These are phyloP conservation scores for Lavandula angustifolia DNA, from an alignment of 257 asterid species.

Conservation along the genomic window DNA sequence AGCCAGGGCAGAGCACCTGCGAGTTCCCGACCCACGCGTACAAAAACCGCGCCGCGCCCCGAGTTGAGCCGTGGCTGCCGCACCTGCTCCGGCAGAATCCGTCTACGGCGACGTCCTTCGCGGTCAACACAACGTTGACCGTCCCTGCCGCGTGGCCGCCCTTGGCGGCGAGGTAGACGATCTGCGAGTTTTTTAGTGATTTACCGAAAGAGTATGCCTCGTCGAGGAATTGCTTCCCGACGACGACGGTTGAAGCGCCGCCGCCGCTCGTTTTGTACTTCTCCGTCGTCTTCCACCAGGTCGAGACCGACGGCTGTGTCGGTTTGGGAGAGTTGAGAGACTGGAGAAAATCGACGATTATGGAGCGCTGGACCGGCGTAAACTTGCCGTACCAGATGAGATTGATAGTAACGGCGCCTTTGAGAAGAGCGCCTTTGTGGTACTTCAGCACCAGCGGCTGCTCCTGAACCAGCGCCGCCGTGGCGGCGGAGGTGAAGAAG, in stretches of 20 bases:
- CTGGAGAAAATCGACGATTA: conserved; percentile 62
- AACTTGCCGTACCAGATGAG: conserved; percentile 72
- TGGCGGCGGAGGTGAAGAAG: conserved; percentile 36
- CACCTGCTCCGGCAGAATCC: conserved; percentile 75
- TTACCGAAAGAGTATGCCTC: conserved; percentile 61
- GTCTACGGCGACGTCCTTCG: conserved; percentile 62
- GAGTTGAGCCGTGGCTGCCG: conserved; percentile 69
- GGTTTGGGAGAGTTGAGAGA: conserved; percentile 44
- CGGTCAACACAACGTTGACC: conserved; percentile 72
- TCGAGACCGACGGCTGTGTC: conserved; percentile 47
- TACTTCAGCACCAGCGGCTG: conserved; percentile 60
- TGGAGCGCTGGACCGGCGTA: conserved; percentile 58
- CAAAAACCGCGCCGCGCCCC: conserved; percentile 52
- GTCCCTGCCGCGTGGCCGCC: conserved; percentile 52
- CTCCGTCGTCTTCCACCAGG: conserved; percentile 74
- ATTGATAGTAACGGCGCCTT: conserved; percentile 57
- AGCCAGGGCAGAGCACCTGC: conserved; percentile 73
- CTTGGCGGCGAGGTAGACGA: conserved; percentile 54
- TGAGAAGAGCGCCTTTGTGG: conserved; percentile 61
- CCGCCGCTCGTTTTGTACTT: conserved; percentile 51
- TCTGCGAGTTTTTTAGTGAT: conserved; percentile 43
- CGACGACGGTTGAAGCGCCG: conserved; percentile 42
- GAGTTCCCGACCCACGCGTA: conserved; percentile 90
- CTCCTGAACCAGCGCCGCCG: conserved; percentile 56
- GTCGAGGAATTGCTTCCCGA: conserved; percentile 64